Evolutionary conservation across 2,329 filamentous ascomycete species (phyloP).

Genomic region (Sarocladium oryzae): DNA sequence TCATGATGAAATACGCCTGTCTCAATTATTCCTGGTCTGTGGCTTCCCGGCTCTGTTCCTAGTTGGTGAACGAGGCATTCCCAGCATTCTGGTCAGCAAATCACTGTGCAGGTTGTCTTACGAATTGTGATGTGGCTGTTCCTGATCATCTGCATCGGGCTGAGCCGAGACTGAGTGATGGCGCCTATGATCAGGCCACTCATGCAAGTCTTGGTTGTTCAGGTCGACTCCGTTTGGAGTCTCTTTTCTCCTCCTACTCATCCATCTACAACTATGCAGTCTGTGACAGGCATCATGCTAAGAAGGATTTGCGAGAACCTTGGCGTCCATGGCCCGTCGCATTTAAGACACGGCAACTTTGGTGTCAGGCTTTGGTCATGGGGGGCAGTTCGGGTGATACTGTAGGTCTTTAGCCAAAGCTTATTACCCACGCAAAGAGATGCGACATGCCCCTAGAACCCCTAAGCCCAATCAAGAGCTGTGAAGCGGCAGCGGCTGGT

Average conservation of each 20-base stretch:
- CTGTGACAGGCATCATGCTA: background rate
- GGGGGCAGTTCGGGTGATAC: background rate
- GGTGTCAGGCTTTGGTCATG: too few species aligned
- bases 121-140: conserved; percentile 3
- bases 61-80: background rate
- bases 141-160: background rate
- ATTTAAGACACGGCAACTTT: background rate
- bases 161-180: conserved; percentile 2
- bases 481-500: background rate
- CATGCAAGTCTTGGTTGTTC: background rate
- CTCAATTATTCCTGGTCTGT: too few species aligned
- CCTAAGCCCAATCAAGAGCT: background rate
- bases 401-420: background rate
- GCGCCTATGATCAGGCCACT: background rate
- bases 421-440: conserved; percentile 1
- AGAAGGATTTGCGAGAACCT: background rate
- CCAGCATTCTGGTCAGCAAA: conserved; percentile 5
- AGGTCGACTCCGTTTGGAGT: background rate
- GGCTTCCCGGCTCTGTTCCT: too few species aligned
- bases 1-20: too few species aligned
- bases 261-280: background rate
- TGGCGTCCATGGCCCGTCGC: background rate
- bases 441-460: background rate
- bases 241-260: background rate
- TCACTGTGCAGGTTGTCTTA: background rate